These are phyloP conservation scores for Torulaspora globosa DNA, from an alignment of 1,139 yeast genomes.

Conservation along the genomic window DNA sequence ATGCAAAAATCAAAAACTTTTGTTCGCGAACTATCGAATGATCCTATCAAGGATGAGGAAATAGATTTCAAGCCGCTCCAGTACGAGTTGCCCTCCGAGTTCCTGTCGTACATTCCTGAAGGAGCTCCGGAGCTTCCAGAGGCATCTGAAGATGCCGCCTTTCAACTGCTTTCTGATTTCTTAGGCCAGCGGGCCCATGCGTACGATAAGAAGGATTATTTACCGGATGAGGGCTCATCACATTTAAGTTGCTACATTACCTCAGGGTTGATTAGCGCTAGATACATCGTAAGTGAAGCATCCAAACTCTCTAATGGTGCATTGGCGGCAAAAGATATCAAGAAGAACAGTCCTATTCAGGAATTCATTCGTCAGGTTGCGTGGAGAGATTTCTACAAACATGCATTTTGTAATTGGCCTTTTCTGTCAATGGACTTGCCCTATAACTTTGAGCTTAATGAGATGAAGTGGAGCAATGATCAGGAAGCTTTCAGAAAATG, in stretches of 20 bases:
- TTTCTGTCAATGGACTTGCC: conserved; percentile 50
- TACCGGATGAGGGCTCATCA: conserved; percentile 38
- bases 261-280: conserved; percentile 45
- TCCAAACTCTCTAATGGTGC: conserved; percentile 16
- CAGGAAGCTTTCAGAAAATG: conserved; percentile 43
- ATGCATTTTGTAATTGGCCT: conserved; percentile 49
- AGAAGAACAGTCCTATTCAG: conserved; percentile 35
- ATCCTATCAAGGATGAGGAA: conserved; percentile 6
- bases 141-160: conserved; percentile 43
- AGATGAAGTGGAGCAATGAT: conserved; percentile 44
- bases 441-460: conserved; percentile 43
- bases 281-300: conserved; percentile 39
- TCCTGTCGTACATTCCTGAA: conserved; percentile 18
- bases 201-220: conserved; percentile 36
- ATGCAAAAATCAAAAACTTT: not conserved
- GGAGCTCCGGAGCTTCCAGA: conserved; percentile 19
- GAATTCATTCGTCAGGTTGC: conserved; percentile 53
- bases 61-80: conserved; percentile 7
- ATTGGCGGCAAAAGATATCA: conserved; percentile 33
- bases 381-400: conserved; percentile 56
- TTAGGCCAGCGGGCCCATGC: conserved; percentile 33
- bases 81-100: conserved; percentile 19
- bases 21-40: conserved; percentile 5
- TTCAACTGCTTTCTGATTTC: conserved; percentile 36
- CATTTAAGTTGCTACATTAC: conserved; percentile 46